Evolutionary conservation across 2,329 filamentous ascomycete species (phyloP).

Genomic region (Calonectria multiphialidica): DNA sequence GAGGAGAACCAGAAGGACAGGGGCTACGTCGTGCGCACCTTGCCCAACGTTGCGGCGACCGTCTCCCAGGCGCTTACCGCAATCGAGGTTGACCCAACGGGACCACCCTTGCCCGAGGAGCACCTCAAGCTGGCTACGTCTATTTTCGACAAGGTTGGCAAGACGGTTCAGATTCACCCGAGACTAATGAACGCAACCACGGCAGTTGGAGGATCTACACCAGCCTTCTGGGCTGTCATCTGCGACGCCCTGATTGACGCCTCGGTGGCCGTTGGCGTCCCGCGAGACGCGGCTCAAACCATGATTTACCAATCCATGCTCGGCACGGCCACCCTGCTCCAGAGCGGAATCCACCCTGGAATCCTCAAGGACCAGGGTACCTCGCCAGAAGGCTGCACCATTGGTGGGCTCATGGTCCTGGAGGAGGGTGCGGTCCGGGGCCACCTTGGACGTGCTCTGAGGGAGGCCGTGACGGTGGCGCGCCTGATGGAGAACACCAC

Average conservation of each 20-base stretch:
- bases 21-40: conserved; percentile 45
- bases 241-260: conserved; percentile 71
- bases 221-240: conserved; percentile 70
- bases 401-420: conserved; percentile 68
- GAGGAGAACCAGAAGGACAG: conserved; percentile 29
- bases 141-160: conserved; percentile 68
- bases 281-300: conserved; percentile 64
- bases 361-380: conserved; percentile 69
- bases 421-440: conserved; percentile 68
- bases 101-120: conserved; percentile 32
- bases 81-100: conserved; percentile 42
- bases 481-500: conserved; percentile 52
- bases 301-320: conserved; percentile 72
- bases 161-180: conserved; percentile 62
- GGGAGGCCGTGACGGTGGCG: conserved; percentile 62
- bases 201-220: conserved; percentile 70
- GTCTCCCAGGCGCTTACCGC: conserved; percentile 49
- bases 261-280: conserved; percentile 70
- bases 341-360: conserved; percentile 65
- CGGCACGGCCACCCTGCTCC: conserved; percentile 67
- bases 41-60: conserved; percentile 51
- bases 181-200: conserved; percentile 68
- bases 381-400: conserved; percentile 72
- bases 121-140: conserved; percentile 48
- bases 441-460: conserved; percentile 54